Conservation (phyloP, 352 stramenopile species). For the Salisapilia sapeloensis region DNA sequence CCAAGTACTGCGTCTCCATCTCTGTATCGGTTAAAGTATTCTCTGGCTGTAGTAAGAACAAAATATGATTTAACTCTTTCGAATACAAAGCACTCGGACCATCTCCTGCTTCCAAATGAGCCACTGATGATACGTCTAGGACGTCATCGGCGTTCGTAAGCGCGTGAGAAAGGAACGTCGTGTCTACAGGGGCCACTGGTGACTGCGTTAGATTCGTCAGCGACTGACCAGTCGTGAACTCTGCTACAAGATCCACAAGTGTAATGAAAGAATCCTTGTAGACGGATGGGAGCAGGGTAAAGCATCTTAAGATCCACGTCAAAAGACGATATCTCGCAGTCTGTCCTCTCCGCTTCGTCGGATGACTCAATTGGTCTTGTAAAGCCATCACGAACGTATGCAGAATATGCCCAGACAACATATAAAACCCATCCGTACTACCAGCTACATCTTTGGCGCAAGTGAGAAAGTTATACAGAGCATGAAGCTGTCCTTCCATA, state of each 20-base stretch:
- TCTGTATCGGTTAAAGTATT: conserved; percentile 70
- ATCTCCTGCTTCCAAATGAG: conserved; percentile 42
- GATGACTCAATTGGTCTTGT: conserved; percentile 41
- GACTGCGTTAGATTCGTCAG: conserved; percentile 56
- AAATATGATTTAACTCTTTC: conserved; percentile 58
- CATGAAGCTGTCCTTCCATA: conserved; percentile 63
- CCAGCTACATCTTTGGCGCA: conserved; percentile 11
- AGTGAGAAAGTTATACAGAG: conserved; percentile 39
- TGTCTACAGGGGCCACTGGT: conserved; percentile 24
- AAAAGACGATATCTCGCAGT: conserved; percentile 62
- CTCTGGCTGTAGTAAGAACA: conserved; percentile 45
- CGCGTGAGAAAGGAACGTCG: conserved; percentile 46
- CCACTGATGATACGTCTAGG: conserved; percentile 36
- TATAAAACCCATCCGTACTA: conserved; percentile 20
- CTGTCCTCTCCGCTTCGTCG: conserved; percentile 65
- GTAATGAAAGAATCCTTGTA: conserved; percentile 73
- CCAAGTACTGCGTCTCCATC: conserved; percentile 68
- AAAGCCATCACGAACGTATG: conserved; percentile 46
- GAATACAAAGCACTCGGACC: conserved; percentile 45
- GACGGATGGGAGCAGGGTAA: conserved; percentile 45
- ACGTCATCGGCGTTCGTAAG: conserved; percentile 30
- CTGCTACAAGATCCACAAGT: conserved; percentile 57
- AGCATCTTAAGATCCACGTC: conserved; percentile 64
- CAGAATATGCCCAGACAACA: conserved; percentile 52
- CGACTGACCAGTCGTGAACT: conserved; percentile 60